Base-by-base conservation (phyloP, 495 filamentous ascomycete genomes). In the Rhizodiscina lignyota region DNA sequence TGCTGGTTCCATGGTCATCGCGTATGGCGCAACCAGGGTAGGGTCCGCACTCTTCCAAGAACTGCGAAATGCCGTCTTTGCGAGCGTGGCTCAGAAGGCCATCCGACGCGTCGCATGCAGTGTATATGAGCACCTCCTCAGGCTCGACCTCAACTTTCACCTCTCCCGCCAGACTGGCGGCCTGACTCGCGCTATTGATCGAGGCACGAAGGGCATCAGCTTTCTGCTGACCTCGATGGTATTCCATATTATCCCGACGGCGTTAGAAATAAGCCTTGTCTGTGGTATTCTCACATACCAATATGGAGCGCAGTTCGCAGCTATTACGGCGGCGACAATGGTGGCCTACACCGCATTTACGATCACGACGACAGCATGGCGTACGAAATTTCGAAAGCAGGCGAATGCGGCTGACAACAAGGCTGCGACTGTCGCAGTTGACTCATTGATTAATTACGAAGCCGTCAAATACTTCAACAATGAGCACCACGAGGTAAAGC, bases 381-480 rank as follows among this genome's bases (percentile, higher is more conserved):
- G 89, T 48, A 97, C 91, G 8, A 92, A 87, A 54, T 97, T 97
- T 58, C 68, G 89, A 21, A 82, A 85, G 39, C 78, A 83, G 52
- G 83, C 87, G 18, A 97, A 97, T 56, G 85, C 83, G 5, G 89
- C 91, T 1, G 89, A 97, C 50, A 97, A 96, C 53, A 79, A 77
- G 45, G 91, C 82, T 8, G 87, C 86, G 6, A 96, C 87, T 0
- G 83, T 94, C 21, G 89, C 87, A 1, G 87, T 96, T 1, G 89
- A 97, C 57, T 86, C 84, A 1, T 62, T 97, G 21, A 92, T 97
- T 61, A 96, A 96, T 58, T 96, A 94, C 50, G 89, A 97, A 54
- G 91, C 89, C 12, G 89, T 97, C 43, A 96, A 96, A 60, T 94
- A 96, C 62, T 97, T 97, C 67, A 97, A 96, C 58, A 96, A 96